phyloP scores from a whole-genome alignment of 2,329 filamentous ascomycete species.

The Colletotrichum endophyticum region DNA sequence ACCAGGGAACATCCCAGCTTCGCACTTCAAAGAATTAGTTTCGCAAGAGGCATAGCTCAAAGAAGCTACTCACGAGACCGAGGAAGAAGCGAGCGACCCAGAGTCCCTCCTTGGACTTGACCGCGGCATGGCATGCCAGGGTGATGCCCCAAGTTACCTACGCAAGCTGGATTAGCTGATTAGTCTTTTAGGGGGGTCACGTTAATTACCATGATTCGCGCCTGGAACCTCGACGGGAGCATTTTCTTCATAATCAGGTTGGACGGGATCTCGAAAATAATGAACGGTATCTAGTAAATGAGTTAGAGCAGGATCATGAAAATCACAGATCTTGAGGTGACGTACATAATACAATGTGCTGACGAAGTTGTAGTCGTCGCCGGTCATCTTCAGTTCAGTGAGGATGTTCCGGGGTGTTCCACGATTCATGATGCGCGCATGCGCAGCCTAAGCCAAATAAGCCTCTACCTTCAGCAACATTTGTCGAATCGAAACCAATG shows the following conservation, averaged over 20 bases:
- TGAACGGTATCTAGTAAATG: constrained; percentile 38
- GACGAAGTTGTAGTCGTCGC: constrained; percentile 43
- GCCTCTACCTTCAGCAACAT: background rate
- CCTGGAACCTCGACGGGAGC: constrained; percentile 42
- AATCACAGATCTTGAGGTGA: background rate
- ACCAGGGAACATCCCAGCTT: constrained; percentile 45
- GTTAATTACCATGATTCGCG: constrained; percentile 40
- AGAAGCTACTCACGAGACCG: background rate
- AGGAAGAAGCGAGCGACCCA: background rate
- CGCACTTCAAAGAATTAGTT: constrained; percentile 24
- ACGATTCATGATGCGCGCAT: constrained; percentile 42
- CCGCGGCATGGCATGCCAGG: background rate
- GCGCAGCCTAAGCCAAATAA: background rate
- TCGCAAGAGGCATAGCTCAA: background rate
- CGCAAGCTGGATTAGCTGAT: background rate
- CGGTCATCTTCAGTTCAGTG: constrained; percentile 40
- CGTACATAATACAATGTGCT: constrained; percentile 35
- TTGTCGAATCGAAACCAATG: background rate
- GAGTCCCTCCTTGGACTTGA: background rate
- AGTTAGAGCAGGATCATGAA: no score
- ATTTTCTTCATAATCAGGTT: constrained; percentile 43
- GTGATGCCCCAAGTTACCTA: background rate
- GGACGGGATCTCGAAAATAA: constrained; percentile 41
- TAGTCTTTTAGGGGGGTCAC: background rate
- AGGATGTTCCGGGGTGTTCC: constrained; percentile 44